Base-by-base conservation (phyloP, 192 early-diverging fungal species). In the Coemansia sp. region DNA sequence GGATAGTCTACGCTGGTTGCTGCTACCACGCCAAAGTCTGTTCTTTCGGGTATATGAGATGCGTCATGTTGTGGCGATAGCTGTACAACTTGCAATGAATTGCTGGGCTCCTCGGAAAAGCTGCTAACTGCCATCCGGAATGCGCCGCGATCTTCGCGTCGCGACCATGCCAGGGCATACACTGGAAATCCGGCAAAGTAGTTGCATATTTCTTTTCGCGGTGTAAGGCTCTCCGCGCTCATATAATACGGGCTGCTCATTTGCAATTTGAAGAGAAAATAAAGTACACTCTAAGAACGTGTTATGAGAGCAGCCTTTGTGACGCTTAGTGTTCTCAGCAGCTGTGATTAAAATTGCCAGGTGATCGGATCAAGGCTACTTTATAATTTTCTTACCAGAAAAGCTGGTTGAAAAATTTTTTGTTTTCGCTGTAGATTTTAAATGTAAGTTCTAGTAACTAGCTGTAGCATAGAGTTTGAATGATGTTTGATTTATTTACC, bases 161-260 rank as follows among this genome's bases (percentile, higher is more conserved):
- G 86, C 66, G 56, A 87, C 95, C 95, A 97, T 58, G 90, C 86
- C 36, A 96, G 82, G 2, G 84, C 91, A 70, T 95, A 97, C 6
- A 95, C 84, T 1, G 88, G 86, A 83, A 87, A 93, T 21, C 86
- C 82, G 3, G 94, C 88, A 50, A 80, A 80, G 71, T 91, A 91
- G 51, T 88, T 84, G 65, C 88, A 87, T 36, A 88, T 87, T 62
- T 92, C 89, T 53, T 92, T 92, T 33, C 70, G 73, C 47, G 70
- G 76, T 19, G 68, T 66, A 47, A 75, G 45, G 10, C 55, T 53
- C 42, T 80, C 74, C 1, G 64, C 68, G 35, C 65, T 64, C 39
- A 18, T 28, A 52, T 70, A 70, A 57, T 61, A 78, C 15, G 74
- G 74, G 40, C 68, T 70, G 53, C 74, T 78, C 74, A 78, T 78